Conservation (phyloP, 2,329 filamentous ascomycete genomes). For the Sclerotinia glacialis region DNA sequence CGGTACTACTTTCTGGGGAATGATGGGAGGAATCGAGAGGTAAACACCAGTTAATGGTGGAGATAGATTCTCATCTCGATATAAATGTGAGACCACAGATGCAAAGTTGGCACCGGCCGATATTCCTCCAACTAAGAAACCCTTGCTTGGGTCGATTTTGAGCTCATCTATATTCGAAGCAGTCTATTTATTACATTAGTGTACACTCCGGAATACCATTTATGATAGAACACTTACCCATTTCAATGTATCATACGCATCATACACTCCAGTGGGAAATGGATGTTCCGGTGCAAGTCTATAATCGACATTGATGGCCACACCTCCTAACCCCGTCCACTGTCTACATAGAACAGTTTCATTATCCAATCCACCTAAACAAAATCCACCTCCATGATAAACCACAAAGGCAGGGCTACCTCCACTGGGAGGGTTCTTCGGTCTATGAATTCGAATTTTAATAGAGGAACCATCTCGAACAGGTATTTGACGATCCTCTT, state of each 20-base stretch:
- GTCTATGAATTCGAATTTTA: conserved; percentile 31
- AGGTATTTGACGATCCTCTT: conserved; percentile 31
- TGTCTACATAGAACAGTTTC: conserved; percentile 39
- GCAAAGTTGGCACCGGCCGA: conserved; percentile 47
- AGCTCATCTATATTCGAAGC: conserved; percentile 27
- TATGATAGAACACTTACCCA: conserved; percentile 40
- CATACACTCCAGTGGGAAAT: conserved; percentile 46
- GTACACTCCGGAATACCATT: not conserved
- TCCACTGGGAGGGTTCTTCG: conserved; percentile 24
- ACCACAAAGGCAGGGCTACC: conserved; percentile 39
- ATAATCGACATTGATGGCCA: conserved; percentile 46
- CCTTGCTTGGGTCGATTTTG: conserved; percentile 44
- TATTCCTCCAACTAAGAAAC: conserved; percentile 50
- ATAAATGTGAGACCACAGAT: conserved; percentile 43
- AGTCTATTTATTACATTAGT: conserved; percentile 3
- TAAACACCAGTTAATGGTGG: conserved; percentile 49
- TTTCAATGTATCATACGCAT: conserved; percentile 47
- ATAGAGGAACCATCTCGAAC: conserved; percentile 32
- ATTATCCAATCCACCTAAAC: conserved; percentile 40
- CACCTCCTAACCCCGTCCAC: conserved; percentile 41
- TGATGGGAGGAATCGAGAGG: conserved; percentile 42
- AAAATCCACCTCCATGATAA: conserved; percentile 42
- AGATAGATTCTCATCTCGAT: conserved; percentile 43
- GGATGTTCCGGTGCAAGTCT: conserved; percentile 47
- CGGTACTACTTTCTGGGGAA: conserved; percentile 20